Percentiles rank a stretch among this genome's conserved stretches.
Evolutionary conservation across 208 protist genomes (phyloP).

Genomic region (Crithidia sp.): DNA sequence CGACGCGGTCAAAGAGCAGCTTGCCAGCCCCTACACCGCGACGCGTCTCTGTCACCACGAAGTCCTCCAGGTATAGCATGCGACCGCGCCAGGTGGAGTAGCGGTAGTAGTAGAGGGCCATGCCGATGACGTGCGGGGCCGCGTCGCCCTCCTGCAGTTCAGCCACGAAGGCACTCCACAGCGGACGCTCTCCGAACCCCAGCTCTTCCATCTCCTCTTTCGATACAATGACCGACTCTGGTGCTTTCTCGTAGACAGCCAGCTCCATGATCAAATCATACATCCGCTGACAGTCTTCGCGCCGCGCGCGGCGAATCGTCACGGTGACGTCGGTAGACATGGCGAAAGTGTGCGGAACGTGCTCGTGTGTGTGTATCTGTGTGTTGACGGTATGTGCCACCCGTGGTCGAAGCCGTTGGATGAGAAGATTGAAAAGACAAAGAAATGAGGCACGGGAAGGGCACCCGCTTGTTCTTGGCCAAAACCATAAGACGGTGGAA

Average conservation of each 20-base stretch:
- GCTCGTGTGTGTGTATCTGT: too few relatives aligned
- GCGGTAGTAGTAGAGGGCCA: constrained; percentile 59
- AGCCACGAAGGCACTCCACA: constrained; percentile 55
- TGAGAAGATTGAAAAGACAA: too few relatives aligned
- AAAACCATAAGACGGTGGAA: too few relatives aligned
- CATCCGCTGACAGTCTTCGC: constrained; percentile 37
- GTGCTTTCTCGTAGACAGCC: constrained; percentile 44
- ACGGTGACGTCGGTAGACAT: constrained; percentile 21
- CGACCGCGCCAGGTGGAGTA: constrained; percentile 63
- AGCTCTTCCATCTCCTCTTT: constrained; percentile 43
- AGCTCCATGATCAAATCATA: constrained; percentile 51
- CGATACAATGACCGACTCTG: constrained; percentile 39
- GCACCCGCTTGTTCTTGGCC: too few relatives aligned
- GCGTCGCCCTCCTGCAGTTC: constrained; percentile 31
- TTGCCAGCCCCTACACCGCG: constrained; percentile 42
- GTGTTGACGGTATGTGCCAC: too few relatives aligned
- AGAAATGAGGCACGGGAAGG: too few relatives aligned
- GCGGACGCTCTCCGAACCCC: constrained; percentile 37
- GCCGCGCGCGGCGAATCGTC: constrained; percentile 36
- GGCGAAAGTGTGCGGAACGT: neutral
- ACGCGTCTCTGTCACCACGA: constrained; percentile 41
- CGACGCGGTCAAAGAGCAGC: constrained; percentile 49
- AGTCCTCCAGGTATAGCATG: constrained; percentile 66
- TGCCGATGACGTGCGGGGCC: constrained; percentile 38
- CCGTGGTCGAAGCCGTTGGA: too few relatives aligned